Conservation (phyloP, 345 rosid genomes). For the Eucalyptus pauciflora region DNA sequence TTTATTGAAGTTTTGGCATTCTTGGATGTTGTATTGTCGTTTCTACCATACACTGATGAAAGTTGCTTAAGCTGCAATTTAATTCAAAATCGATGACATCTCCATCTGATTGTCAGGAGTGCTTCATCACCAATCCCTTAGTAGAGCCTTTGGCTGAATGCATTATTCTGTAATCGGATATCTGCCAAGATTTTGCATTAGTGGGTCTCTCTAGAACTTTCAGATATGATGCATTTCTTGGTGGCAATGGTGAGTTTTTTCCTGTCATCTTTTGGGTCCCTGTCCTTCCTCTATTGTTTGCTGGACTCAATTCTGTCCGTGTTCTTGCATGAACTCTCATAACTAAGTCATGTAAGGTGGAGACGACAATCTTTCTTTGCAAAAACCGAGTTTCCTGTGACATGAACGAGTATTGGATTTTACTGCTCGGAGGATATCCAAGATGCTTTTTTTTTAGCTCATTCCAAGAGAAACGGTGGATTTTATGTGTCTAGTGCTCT, state of each 20-base stretch:
- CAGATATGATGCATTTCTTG: background rate
- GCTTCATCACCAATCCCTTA: background rate
- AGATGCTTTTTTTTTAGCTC: background rate
- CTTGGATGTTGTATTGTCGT: background rate
- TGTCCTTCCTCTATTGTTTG: background rate
- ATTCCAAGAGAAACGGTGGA: background rate
- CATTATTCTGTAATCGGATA: background rate
- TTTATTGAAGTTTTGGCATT: background rate
- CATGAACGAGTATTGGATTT: background rate
- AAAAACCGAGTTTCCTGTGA: background rate
- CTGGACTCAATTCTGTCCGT: background rate
- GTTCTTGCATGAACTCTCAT: background rate
- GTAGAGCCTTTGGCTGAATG: background rate
- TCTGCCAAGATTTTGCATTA: background rate
- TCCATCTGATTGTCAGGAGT: background rate
- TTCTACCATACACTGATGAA: no score
- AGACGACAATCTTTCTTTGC: background rate
- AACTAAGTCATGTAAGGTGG: background rate
- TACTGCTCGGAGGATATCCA: background rate
- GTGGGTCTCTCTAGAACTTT: background rate
- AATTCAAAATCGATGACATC: background rate
- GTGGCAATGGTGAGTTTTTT: background rate
- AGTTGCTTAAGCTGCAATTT: no score
- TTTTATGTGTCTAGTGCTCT: background rate
- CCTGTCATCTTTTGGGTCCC: background rate